Percentiles rank a stretch among this genome's conserved stretches.
These are phyloP conservation scores for Penstemon eatonii DNA, from an alignment of 257 asterid species.

Conservation along the genomic window DNA sequence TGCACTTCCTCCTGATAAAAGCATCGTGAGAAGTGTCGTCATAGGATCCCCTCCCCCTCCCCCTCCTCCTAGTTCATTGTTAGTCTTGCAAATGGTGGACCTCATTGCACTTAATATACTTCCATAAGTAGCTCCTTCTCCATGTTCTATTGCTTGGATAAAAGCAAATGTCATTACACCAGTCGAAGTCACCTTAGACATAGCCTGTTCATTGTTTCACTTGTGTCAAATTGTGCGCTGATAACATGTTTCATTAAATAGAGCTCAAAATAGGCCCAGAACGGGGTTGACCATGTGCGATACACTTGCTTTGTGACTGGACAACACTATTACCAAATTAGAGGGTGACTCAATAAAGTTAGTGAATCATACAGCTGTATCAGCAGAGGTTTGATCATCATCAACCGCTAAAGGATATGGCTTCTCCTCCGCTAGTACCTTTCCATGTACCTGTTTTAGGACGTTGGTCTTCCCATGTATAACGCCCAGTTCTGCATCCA, in stretches of 20 bases:
- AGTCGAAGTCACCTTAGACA: constrained; percentile 84
- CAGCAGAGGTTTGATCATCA: constrained; percentile 90
- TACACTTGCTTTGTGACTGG: no score
- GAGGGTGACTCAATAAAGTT: neutral
- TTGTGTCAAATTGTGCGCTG: constrained; percentile 13
- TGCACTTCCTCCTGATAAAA: constrained; percentile 78
- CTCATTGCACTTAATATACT: constrained; percentile 76
- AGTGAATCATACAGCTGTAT: constrained; percentile 57
- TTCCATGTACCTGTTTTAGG: constrained; percentile 89
- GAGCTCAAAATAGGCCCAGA: no score
- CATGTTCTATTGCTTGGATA: constrained; percentile 87
- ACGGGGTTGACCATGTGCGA: no score
- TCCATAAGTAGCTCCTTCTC: constrained; percentile 79
- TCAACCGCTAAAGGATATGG: constrained; percentile 94
- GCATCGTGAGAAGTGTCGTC: constrained; percentile 73
- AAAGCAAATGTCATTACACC: constrained; percentile 97
- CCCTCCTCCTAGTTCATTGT: constrained; percentile 46
- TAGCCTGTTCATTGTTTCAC: constrained; percentile 49
- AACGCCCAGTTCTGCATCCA: constrained; percentile 67
- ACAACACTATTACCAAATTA: no score
- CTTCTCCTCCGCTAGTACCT: constrained; percentile 98
- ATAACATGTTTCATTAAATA: neutral
- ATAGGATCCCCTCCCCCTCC: constrained; percentile 63
- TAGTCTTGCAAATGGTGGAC: constrained; percentile 59
- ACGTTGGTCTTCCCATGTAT: constrained; percentile 94